phyloP scores from a whole-genome alignment of 805 yeast genomes.

The Nakazawaea molendinolei region DNA sequence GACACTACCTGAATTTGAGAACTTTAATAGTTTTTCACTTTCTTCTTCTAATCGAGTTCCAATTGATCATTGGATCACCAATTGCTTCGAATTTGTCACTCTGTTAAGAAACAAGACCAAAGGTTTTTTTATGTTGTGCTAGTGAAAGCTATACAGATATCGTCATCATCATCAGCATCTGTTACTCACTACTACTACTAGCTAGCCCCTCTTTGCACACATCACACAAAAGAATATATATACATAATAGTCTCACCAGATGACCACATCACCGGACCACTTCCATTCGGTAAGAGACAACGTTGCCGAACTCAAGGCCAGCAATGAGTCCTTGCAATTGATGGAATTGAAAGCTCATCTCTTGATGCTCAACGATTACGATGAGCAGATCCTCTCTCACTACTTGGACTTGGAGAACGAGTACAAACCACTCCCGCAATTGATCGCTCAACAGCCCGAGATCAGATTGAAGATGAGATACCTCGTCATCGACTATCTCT shows the following conservation, averaged over 20 bases:
- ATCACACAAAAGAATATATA: background rate
- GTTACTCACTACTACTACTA: background rate
- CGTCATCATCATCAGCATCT: background rate
- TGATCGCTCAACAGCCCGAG: conserved; percentile 17
- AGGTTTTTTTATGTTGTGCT: too few relatives aligned
- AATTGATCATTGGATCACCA: too few relatives aligned
- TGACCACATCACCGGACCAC: conserved; percentile 12
- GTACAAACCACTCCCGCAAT: conserved; percentile 20
- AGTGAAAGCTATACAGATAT: background rate
- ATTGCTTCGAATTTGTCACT: too few relatives aligned
- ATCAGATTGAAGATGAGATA: conserved; percentile 16
- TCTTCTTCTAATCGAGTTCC: too few relatives aligned
- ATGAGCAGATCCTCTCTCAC: conserved; percentile 15
- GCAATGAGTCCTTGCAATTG: conserved; percentile 1
- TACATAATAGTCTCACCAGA: background rate
- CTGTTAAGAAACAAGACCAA: too few relatives aligned
- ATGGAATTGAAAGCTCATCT: conserved; percentile 14
- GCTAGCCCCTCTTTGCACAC: background rate
- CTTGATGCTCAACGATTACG: conserved; percentile 12
- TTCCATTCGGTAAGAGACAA: conserved; percentile 10
- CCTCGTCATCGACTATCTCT: conserved; percentile 23
- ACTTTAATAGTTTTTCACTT: too few relatives aligned
- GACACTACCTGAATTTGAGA: too few relatives aligned
- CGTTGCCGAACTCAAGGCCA: conserved; percentile 7
- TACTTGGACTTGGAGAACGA: conserved; percentile 23